Base-by-base conservation (phyloP, 1,284 basidiomycete genomes). In the Melampsora americana region DNA sequence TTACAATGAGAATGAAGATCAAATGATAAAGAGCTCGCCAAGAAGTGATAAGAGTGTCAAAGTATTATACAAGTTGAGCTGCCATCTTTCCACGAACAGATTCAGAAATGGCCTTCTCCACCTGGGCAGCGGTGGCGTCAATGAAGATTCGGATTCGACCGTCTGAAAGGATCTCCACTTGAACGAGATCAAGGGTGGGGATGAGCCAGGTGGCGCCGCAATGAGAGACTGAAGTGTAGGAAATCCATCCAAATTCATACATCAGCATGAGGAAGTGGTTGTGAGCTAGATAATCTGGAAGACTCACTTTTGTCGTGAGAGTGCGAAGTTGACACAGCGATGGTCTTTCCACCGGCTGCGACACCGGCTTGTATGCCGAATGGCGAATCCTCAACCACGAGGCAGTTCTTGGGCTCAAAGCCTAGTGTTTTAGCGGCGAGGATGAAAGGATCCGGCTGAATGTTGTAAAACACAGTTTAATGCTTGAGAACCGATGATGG, bases 371-470 rank as follows among this genome's bases (percentile, higher is more conserved):
- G 83, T 91, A 89, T 81, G 11, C 71, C 71, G 23, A 77, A 78
- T 20, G 77, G 77, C 11, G 77, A 78, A 78, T 91, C 90, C 42
- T 78, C 77, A 78, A 90, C 90, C 70, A 91, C 89, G 79, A 91
- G 86, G 85, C 84, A 84, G 62, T 82, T 81, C 46, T 83, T 82
- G 62, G 82, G 79, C 68, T 83, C 82, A 77, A 83, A 90, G 0
- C 90, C 90, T 75, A 92, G 87, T 81, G 89, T 88, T 79, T 88
- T 83, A 3, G 90, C 90, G 4, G 90, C 90, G 70, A 90, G 87
- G 77, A 90, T 85, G 86, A 90, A 91, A 0, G 90, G 89, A 81
- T 90, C 89, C 7, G 89, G 89, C 28, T 87, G 87, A 61, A 9
- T 32, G 39, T 78, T 35, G 9, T 9, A 35, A 4, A 35, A 35